Evolutionary conservation across 257 asterid species (phyloP).

Genomic region (Nicotiana noctiflora): DNA sequence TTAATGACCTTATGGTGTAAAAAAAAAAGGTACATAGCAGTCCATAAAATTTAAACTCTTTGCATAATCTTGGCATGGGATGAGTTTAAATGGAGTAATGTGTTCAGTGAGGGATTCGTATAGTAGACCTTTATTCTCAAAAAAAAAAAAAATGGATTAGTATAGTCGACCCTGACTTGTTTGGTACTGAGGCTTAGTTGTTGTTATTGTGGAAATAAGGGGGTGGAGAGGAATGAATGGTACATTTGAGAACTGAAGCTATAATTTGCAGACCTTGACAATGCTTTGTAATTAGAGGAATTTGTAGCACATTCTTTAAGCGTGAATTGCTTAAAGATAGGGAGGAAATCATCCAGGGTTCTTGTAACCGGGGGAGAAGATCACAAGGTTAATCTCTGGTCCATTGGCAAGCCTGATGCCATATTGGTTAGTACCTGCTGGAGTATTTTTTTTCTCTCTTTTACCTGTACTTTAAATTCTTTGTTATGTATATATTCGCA

Average conservation of each 20-base stretch:
- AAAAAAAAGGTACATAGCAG: too few relatives aligned
- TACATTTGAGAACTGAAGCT: background rate
- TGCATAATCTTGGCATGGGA: too few relatives aligned
- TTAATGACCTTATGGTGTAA: too few relatives aligned
- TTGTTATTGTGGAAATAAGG: too few relatives aligned
- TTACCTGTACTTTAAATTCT: background rate
- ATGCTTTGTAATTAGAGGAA: conserved; percentile 55
- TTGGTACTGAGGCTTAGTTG: too few relatives aligned
- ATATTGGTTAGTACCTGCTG: conserved; percentile 54
- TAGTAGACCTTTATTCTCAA: too few relatives aligned
- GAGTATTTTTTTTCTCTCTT: conserved; percentile 12
- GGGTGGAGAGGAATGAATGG: background rate
- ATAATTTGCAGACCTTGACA: conserved; percentile 49
- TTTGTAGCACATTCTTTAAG: conserved; percentile 95
- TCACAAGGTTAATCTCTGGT: conserved; percentile 97
- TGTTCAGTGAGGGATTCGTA: too few relatives aligned
- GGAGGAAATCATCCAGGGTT: conserved; percentile 90
- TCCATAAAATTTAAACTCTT: too few relatives aligned
- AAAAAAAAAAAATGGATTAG: too few relatives aligned
- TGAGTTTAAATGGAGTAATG: too few relatives aligned
- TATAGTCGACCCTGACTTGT: too few relatives aligned
- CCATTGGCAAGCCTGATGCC: conserved; percentile 98
- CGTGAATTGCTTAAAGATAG: conserved; percentile 94
- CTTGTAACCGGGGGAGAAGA: conserved; percentile 99
- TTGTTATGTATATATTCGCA: background rate